Conservation (phyloP, 1,284 basidiomycete genomes). For the Apiotrichum domesticum region DNA sequence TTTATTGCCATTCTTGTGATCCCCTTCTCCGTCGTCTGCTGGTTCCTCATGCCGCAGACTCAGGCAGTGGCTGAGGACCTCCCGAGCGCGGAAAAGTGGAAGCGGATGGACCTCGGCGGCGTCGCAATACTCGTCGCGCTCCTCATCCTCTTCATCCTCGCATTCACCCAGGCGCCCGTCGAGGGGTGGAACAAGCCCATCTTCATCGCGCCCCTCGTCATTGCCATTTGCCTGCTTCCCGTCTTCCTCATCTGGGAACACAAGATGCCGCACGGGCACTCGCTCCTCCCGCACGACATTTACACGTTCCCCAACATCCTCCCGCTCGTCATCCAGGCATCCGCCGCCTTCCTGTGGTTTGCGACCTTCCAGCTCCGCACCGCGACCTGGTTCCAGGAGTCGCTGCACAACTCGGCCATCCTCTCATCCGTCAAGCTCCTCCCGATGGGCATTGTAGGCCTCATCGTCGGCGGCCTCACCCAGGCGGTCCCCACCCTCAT, state of each 20-base stretch:
- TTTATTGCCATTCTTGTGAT: constrained; percentile 34
- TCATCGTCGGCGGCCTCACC: constrained; percentile 32
- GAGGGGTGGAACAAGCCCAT: constrained; percentile 37
- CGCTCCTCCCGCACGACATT: constrained; percentile 39
- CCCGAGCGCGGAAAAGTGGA: constrained; percentile 34
- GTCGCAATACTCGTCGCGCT: constrained; percentile 32
- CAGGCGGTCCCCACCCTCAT: constrained; percentile 36
- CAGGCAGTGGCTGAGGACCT: constrained; percentile 37
- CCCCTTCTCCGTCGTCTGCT: constrained; percentile 32
- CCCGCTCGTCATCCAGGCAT: constrained; percentile 38
- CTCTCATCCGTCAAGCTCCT: constrained; percentile 39
- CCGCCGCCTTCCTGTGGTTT: constrained; percentile 24
- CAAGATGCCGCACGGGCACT: constrained; percentile 31
- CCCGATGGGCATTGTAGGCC: constrained; percentile 41
- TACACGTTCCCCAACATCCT: constrained; percentile 44
- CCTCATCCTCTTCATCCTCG: constrained; percentile 42
- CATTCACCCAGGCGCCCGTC: constrained; percentile 38
- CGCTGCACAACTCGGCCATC: constrained; percentile 34
- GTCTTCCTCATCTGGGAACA: constrained; percentile 27
- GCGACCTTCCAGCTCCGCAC: constrained; percentile 39
- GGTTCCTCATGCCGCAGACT: constrained; percentile 37
- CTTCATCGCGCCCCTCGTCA: constrained; percentile 42
- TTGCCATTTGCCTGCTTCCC: constrained; percentile 16
- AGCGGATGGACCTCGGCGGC: constrained; percentile 44
- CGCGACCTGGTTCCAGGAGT: constrained; percentile 42